Conservation (phyloP, 768 basidiomycete genomes). For the Pisolithus orientalis region DNA sequence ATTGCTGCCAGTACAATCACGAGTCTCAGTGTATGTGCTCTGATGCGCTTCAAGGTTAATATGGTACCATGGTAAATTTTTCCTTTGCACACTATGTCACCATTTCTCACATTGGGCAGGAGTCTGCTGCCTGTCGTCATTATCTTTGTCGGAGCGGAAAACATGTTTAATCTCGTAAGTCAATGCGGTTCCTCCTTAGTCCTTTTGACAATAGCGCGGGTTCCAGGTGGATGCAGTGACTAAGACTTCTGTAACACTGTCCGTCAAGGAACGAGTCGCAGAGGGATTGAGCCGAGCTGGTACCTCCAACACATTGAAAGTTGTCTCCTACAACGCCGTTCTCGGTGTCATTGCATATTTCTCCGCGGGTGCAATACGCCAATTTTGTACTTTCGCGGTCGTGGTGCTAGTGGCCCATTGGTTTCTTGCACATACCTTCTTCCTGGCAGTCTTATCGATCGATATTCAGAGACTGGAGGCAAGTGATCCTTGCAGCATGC, state of each 20-base stretch:
- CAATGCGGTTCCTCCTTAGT: slow-evolving; percentile 1
- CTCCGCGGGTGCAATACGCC: slow-evolving; percentile 74
- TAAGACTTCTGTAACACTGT: slow-evolving; percentile 76
- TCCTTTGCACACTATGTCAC: not conserved
- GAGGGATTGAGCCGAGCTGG: slow-evolving; percentile 86
- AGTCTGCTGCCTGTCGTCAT: slow-evolving; percentile 90
- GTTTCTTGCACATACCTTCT: slow-evolving; percentile 96
- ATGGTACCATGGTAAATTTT: slow-evolving; percentile 78
- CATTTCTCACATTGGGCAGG: slow-evolving; percentile 37
- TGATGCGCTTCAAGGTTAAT: slow-evolving; percentile 82
- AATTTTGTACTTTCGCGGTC: slow-evolving; percentile 90
- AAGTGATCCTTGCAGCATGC: slow-evolving; percentile 13
- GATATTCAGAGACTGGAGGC: slow-evolving; percentile 92
- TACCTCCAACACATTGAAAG: slow-evolving; percentile 87
- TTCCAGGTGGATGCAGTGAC: slow-evolving; percentile 76
- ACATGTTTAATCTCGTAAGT: slow-evolving; percentile 90
- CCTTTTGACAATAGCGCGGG: slow-evolving; percentile 19
- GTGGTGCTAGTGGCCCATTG: slow-evolving; percentile 95
- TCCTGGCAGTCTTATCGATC: slow-evolving; percentile 89
- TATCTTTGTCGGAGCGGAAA: slow-evolving; percentile 92
- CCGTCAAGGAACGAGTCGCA: slow-evolving; percentile 89
- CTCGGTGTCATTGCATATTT: slow-evolving; percentile 72
- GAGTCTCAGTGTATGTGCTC: slow-evolving; percentile 85
- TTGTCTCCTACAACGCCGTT: slow-evolving; percentile 78
- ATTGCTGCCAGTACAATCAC: slow-evolving; percentile 91